Base-by-base conservation (phyloP, 164 flowering plant genomes). In the Magnolia kwangsiensis region DNA sequence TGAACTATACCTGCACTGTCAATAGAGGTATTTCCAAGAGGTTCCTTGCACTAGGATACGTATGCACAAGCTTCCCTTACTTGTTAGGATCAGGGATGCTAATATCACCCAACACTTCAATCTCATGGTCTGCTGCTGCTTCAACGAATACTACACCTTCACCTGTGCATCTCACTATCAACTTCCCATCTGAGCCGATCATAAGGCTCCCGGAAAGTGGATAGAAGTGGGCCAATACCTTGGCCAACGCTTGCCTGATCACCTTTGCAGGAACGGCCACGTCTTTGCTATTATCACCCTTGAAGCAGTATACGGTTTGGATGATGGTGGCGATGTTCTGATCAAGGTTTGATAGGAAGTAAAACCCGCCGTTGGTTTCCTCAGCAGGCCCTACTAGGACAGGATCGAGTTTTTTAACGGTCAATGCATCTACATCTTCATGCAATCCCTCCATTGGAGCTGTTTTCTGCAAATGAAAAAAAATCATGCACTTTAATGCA, bases 121-220 rank as follows among this genome's bases (percentile, higher is more conserved):
- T 66, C 4, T 51, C 69, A 59, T 69, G 72, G 27, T 79, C 74
- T 5, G 84, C 80, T 2, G 14, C 76, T 8, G 84, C 84, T 27
- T 79, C 82, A 24, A 82, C 80, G 50, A 82, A 79, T 0, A 50
- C 58, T 11, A 72, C 84, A 9, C 80, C 81, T 59, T 71, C 72
- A 1, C 50, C 63, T 0, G 69, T 66, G 69, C 84, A 82, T 50
- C 75, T 37, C 1, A 82, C 80, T 2, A 66, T 50, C 13, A 79
- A 73, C 59, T 77, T 76, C 20, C 81, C 82, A 45, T 74, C 82
- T 1, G 80, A 67, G 24, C 71, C 49, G 1, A 65, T 65, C 16
- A 51, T 29, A 3, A 82, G 50, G 1, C 66, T 20, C 67, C 84
- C 82, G 1, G 84, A 80, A 1, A 82, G 71, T 0, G 84, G 84